Conservation (phyloP, 2,329 filamentous ascomycete genomes). For the Corniculantispora saksenae region DNA sequence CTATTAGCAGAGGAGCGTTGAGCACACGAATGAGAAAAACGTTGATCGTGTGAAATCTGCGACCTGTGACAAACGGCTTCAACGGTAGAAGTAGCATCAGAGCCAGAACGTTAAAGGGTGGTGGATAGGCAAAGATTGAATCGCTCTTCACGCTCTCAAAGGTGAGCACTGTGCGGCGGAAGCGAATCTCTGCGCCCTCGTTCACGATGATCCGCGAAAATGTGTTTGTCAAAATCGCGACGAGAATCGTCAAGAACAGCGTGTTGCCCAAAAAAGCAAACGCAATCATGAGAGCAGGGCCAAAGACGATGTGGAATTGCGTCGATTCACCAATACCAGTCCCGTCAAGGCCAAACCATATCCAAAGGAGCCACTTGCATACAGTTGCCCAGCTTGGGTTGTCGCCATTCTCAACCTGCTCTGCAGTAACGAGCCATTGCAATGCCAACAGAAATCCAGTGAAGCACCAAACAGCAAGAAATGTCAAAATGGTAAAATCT, state of each 20-base stretch:
- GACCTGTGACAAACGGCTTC: conserved; percentile 61
- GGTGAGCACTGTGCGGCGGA: conserved; percentile 69
- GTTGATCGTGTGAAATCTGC: conserved; percentile 72
- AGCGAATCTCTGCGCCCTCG: conserved; percentile 69
- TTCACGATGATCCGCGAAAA: conserved; percentile 71
- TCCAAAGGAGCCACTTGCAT: conserved; percentile 76
- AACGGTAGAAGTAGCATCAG: conserved; percentile 64
- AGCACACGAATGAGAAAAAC: conserved; percentile 63
- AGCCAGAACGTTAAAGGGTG: conserved; percentile 64
- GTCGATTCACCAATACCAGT: conserved; percentile 52
- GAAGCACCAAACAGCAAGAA: conserved; percentile 69
- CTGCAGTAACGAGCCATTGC: conserved; percentile 57
- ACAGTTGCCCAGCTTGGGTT: conserved; percentile 54
- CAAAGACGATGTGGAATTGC: conserved; percentile 67
- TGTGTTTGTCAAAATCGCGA: conserved; percentile 72
- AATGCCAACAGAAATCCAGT: conserved; percentile 70
- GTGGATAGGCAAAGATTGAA: conserved; percentile 17
- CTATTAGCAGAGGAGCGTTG: conserved; percentile 63
- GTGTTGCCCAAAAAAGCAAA: conserved; percentile 77
- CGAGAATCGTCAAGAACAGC: conserved; percentile 71
- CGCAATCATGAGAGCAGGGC: conserved; percentile 68
- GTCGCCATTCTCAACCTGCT: conserved; percentile 29
- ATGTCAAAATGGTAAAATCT: conserved; percentile 67
- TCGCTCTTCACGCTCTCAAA: conserved; percentile 68
- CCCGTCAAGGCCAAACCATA: conserved; percentile 75